These are phyloP conservation scores for Ophiocordyceps camponoti-floridani DNA, from an alignment of 2,329 filamentous ascomycete genomes.

Conservation along the genomic window DNA sequence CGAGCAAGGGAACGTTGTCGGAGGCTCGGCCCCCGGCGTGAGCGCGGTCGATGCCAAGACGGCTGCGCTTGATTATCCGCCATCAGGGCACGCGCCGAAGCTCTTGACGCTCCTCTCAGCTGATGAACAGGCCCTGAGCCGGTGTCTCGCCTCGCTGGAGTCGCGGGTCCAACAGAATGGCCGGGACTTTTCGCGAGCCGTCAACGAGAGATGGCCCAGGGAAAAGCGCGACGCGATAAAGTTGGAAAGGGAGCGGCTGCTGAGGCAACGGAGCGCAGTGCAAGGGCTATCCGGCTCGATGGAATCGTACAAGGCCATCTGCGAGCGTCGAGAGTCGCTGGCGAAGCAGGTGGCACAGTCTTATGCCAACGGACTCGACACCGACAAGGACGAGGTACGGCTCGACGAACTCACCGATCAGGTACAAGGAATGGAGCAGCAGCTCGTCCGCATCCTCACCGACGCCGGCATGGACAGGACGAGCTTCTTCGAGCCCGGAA, in stretches of 20 bases:
- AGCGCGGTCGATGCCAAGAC: neutral
- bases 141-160: conserved; percentile 19
- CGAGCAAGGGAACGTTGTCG: neutral
- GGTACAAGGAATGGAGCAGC: conserved; percentile 24
- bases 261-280: conserved; percentile 26
- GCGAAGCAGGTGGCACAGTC: conserved; percentile 27
- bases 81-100: conserved; percentile 10
- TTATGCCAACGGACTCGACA: conserved; percentile 32
- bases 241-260: conserved; percentile 27
- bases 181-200: conserved; percentile 25
- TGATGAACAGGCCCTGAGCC: conserved; percentile 14
- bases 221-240: conserved; percentile 29
- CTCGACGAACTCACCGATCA: conserved; percentile 28
- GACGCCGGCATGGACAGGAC: conserved; percentile 26
- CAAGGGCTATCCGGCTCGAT: conserved; percentile 22
- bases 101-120: conserved; percentile 13
- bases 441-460: conserved; percentile 21
- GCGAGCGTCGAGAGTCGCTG: conserved; percentile 24
- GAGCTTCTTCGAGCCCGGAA: neutral
- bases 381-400: conserved; percentile 29
- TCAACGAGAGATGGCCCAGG: conserved; percentile 26
- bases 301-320: conserved; percentile 22
- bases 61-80: neutral
- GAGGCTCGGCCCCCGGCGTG: neutral
- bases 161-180: conserved; percentile 27